These are phyloP conservation scores for Rhododendron simsii DNA, from an alignment of 148 eudicot species.

Conservation along the genomic window DNA sequence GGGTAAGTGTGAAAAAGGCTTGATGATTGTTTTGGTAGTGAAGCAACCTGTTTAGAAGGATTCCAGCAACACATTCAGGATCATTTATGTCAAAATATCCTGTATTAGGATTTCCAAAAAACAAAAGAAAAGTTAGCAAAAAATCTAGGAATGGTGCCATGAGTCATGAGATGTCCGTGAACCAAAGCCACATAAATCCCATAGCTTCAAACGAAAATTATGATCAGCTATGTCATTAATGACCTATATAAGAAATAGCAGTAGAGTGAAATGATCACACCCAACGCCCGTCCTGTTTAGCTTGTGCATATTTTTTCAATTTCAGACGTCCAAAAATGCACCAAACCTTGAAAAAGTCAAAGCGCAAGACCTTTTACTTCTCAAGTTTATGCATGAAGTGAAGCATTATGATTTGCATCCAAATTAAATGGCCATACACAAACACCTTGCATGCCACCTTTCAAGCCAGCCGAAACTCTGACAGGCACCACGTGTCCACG, in stretches of 20 bases:
- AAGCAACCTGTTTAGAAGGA: conserved; percentile 52
- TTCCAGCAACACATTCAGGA: conserved; percentile 40
- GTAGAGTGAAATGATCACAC: background rate
- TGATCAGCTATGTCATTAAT: background rate
- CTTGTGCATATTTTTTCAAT: background rate
- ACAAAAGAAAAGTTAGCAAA: background rate
- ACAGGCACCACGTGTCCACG: too few relatives aligned
- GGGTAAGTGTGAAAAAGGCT: background rate
- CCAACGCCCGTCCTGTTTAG: background rate
- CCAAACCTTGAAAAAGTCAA: background rate
- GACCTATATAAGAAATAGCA: background rate
- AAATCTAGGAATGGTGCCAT: background rate
- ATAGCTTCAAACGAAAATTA: background rate
- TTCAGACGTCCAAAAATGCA: background rate
- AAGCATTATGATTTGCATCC: too few relatives aligned
- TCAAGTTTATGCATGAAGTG: too few relatives aligned
- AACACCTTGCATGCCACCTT: too few relatives aligned
- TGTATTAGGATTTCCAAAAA: conserved; percentile 21
- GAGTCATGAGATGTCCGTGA: background rate
- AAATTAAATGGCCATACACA: too few relatives aligned
- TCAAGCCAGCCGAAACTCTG: too few relatives aligned
- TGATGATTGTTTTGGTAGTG: background rate
- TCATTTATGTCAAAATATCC: conserved; percentile 17
- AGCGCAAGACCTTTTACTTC: too few relatives aligned
- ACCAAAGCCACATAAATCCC: background rate